These are phyloP conservation scores for Aphanomyces invadans DNA, from an alignment of 352 stramenopile genomes.

Conservation along the genomic window DNA sequence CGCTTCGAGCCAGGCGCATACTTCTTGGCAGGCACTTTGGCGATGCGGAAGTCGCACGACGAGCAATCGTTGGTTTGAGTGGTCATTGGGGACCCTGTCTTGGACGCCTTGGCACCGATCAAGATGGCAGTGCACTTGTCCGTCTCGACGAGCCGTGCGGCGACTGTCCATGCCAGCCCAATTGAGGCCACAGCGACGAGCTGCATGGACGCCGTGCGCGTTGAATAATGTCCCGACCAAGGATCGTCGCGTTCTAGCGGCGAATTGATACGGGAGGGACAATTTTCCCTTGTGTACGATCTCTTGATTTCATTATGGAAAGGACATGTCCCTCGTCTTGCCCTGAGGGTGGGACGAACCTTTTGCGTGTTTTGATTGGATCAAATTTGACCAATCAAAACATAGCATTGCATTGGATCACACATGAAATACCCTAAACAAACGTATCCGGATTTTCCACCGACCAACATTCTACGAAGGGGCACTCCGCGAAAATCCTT, in stretches of 20 bases:
- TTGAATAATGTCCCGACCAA: too few species aligned
- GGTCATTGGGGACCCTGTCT: constrained; percentile 66
- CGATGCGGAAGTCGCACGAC: constrained; percentile 75
- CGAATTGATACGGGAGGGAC: too few species aligned
- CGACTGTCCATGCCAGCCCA: background rate
- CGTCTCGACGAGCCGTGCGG: constrained; percentile 3
- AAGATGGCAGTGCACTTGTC: constrained; percentile 77
- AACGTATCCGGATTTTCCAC: background rate
- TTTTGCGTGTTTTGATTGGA: too few species aligned
- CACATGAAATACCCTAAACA: background rate
- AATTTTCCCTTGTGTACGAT: too few species aligned
- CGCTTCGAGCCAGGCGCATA: constrained; percentile 39
- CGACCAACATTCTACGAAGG: too few species aligned
- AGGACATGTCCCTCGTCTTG: too few species aligned
- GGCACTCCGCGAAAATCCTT: too few species aligned
- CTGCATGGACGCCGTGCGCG: background rate
- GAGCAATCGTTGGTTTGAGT: constrained; percentile 84
- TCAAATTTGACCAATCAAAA: background rate
- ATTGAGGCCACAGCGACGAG: background rate
- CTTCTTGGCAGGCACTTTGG: constrained; percentile 59
- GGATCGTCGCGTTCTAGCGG: too few species aligned
- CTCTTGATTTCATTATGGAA: too few species aligned
- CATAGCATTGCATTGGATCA: background rate
- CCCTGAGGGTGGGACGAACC: too few species aligned
- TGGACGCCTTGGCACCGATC: constrained; percentile 56